A percentile compares a stretch with the other conserved stretches of the same genome.
These are phyloP conservation scores for Amylostereum areolatum DNA, from an alignment of 1,284 basidiomycete genomes.

Conservation along the genomic window DNA sequence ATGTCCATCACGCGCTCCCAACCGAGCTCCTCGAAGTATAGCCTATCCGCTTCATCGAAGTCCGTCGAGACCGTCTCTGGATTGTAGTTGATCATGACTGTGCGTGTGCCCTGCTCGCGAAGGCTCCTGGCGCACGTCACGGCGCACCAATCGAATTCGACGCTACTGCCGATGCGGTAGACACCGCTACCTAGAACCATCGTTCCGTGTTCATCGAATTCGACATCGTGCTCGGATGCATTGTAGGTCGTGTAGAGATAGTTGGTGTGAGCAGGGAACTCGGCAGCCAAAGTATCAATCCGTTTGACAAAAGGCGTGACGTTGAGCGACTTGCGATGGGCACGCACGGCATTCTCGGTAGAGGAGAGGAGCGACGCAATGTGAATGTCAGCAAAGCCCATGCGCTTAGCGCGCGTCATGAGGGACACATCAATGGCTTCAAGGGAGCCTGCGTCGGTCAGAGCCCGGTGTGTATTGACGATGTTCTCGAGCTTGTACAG, in stretches of 20 bases:
- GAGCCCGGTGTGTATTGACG: constrained; percentile 73
- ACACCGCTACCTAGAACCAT: constrained; percentile 99
- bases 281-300: constrained; percentile 98
- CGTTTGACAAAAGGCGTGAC: constrained; percentile 98
- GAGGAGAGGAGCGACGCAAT: constrained; percentile 74
- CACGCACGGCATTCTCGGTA: constrained; percentile 77
- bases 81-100: constrained; percentile 99
- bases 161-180: constrained; percentile 96
- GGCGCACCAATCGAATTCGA: constrained; percentile 99
- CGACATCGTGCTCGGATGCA: constrained; percentile 92
- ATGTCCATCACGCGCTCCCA: constrained; percentile 99
- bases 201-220: constrained; percentile 94
- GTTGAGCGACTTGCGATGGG: constrained; percentile 78
- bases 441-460: constrained; percentile 67
- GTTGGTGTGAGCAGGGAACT: constrained; percentile 98
- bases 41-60: constrained; percentile 96
- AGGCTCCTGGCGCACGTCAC: constrained; percentile 95
- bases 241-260: constrained; percentile 99
- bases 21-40: constrained; percentile 98
- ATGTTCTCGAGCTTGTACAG: constrained; percentile 99
- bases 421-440: constrained; percentile 63
- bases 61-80: constrained; percentile 99
- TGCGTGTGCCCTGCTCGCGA: constrained; percentile 87
- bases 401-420: constrained; percentile 79
- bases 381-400: constrained; percentile 94